A percentile compares a stretch with the other conserved stretches of the same genome.
These are phyloP conservation scores for Mallotus repandus DNA, from an alignment of 441 rosid genomes.

Conservation along the genomic window DNA sequence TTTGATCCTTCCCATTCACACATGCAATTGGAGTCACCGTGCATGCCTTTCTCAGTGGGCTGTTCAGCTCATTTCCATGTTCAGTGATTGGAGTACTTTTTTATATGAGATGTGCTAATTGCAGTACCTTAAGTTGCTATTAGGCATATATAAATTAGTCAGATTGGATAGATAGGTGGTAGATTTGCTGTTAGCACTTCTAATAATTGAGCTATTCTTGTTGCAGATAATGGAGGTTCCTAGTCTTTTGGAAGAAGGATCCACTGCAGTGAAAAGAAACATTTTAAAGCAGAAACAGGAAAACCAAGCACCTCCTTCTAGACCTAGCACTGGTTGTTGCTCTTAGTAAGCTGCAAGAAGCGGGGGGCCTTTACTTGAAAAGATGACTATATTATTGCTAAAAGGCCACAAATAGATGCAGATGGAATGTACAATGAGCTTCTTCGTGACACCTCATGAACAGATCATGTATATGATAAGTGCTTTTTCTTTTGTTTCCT, in stretches of 20 bases:
- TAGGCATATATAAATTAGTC: neutral
- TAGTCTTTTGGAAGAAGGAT: constrained; percentile 86
- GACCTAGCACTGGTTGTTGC: constrained; percentile 45
- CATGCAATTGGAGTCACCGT: neutral
- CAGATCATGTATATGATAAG: constrained; percentile 37
- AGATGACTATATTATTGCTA: neutral
- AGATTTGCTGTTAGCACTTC: neutral
- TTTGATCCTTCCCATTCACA: neutral
- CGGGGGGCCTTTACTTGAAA: constrained; percentile 13
- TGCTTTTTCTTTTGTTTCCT: constrained; percentile 27
- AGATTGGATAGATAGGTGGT: neutral
- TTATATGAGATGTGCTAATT: neutral
- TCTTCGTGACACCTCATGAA: constrained; percentile 20
- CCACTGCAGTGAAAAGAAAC: constrained; percentile 54
- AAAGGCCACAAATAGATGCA: constrained; percentile 15
- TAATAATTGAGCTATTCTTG: constrained; percentile 11
- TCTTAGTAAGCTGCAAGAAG: constrained; percentile 18
- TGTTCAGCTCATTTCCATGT: neutral
- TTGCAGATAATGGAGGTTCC: constrained; percentile 86
- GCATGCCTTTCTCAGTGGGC: no score
- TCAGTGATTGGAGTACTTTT: neutral
- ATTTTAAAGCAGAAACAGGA: constrained; percentile 68
- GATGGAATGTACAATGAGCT: constrained; percentile 20
- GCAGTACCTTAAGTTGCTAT: neutral
- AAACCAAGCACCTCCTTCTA: constrained; percentile 28